Evolutionary conservation across 495 filamentous ascomycete genomes (phyloP), one percentile per base, ranked within the genome.

Genomic region (Neurospora sp.): DNA sequence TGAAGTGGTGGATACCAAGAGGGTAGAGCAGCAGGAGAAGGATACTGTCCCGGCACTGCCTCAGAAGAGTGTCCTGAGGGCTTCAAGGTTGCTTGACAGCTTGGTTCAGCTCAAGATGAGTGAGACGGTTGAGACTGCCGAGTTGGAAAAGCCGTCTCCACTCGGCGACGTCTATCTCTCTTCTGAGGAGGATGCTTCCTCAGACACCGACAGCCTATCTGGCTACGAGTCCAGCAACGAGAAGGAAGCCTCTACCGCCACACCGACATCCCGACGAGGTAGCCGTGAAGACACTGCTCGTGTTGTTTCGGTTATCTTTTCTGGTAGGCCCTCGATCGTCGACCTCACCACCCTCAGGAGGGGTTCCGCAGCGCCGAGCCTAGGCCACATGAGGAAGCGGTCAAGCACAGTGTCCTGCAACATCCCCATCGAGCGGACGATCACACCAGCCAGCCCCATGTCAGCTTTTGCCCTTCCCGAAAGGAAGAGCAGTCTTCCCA

Each of bases 181-280:
- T 9, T 86, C 84, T 6, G 85, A 86, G 69, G 85, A 86, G 74
- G 84, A 85, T 65, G 85, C 80, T 61, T 86, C 85, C 18, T 86
- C 85, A 0, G 82, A 84, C 38, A 82, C 85, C 35, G 84, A 85
- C 74, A 84, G 85, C 76, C 84, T 83, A 68, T 86, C 84, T 69
- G 84, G 79, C 75, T 85, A 79, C 77, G 84, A 86, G 70, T 83
- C 83, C 70, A 80, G 75, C 61, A 78, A 77, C 69, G 81, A 83
- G 40, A 80, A 81, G 35, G 53, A 61, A 61, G 53, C 53, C 6
- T 16, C 53, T 18, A 35, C 6, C 53, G 53, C 27, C 7, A 65
- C 53, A 35, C 77, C 80, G 27, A 70, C 79, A 12, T 83, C 80
- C 8, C 73, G 79, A 38, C 75, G 83, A 39, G 78, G 53, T 74